These are phyloP conservation scores for Silene conica DNA, from an alignment of 148 eudicot genomes.

Conservation along the genomic window DNA sequence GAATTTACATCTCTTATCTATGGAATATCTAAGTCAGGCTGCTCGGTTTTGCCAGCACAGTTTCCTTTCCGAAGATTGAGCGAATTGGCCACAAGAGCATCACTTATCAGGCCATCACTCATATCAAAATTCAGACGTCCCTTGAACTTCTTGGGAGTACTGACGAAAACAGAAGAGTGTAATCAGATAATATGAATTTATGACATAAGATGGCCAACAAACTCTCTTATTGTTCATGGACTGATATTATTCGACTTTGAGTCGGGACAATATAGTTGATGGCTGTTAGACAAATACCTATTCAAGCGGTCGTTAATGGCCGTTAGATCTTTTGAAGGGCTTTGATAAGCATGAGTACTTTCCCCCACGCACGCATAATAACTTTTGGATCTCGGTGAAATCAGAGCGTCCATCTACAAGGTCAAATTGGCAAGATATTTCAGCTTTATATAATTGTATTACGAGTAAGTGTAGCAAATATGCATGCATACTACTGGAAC, in stretches of 20 bases:
- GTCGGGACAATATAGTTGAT: no score
- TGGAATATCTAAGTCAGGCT: conserved; percentile 43
- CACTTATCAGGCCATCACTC: conserved; percentile 79
- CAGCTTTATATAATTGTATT: background rate
- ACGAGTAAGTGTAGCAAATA: no score
- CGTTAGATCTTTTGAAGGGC: conserved; percentile 95
- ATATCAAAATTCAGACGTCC: conserved; percentile 69
- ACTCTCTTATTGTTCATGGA: no score
- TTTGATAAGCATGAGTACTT: conserved; percentile 94
- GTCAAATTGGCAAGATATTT: conserved; percentile 1
- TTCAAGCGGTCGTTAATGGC: conserved; percentile 91
- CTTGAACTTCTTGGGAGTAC: conserved; percentile 52
- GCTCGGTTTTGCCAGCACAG: conserved; percentile 58
- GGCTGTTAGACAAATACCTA: conserved; percentile 38
- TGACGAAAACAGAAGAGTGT: conserved; percentile 16
- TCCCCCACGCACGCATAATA: conserved; percentile 98
- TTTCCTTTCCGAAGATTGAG: conserved; percentile 64
- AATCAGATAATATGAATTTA: no score
- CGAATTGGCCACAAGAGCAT: conserved; percentile 80
- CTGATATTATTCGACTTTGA: background rate
- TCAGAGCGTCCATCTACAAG: conserved; percentile 79
- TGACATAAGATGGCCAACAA: background rate
- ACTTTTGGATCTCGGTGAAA: conserved; percentile 82
- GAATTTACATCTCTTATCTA: conserved; percentile 34
- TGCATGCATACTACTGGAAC: background rate